A percentile compares a stretch with the other conserved stretches of the same genome.
Conservation (phyloP, 1,139 yeast genomes). For the Saccharomycopsis phalli region DNA sequence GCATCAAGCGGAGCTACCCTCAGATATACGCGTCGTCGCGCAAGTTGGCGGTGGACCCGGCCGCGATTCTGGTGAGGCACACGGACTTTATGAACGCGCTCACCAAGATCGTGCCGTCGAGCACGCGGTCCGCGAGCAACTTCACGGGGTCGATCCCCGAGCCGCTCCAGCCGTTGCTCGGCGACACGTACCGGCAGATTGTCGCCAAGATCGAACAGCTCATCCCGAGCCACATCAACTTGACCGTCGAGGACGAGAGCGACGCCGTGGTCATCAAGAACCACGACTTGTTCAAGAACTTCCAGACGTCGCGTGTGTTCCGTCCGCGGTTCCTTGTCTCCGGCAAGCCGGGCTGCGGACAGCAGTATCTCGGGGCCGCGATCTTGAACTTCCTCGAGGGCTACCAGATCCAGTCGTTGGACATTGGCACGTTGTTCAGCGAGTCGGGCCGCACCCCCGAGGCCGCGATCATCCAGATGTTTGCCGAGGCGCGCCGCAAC, state of each 20-base stretch:
- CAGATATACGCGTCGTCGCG: slow-evolving; percentile 78
- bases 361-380: slow-evolving; percentile 78
- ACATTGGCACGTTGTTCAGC: slow-evolving; percentile 67
- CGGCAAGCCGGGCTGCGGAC: slow-evolving; percentile 83
- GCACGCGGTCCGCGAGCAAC: slow-evolving; percentile 75
- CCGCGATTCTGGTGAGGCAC: slow-evolving; percentile 66
- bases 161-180: slow-evolving; percentile 55
- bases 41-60: slow-evolving; percentile 66
- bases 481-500: slow-evolving; percentile 83
- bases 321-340: slow-evolving; percentile 72
- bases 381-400: slow-evolving; percentile 79
- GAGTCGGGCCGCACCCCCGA: slow-evolving; percentile 83
- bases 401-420: slow-evolving; percentile 79
- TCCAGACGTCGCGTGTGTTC: slow-evolving; percentile 62
- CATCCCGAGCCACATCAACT: slow-evolving; percentile 37
- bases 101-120: slow-evolving; percentile 84
- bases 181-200: slow-evolving; percentile 39
- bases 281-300: slow-evolving; percentile 51
- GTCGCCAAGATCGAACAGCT: slow-evolving; percentile 43
- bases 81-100: slow-evolving; percentile 82
- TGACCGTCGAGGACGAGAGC: slow-evolving; percentile 29
- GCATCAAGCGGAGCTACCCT: slow-evolving; percentile 88
- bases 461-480: slow-evolving; percentile 73
- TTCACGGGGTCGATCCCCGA: slow-evolving; percentile 76
- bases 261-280: slow-evolving; percentile 28